Percentiles rank a stretch among this genome's conserved stretches.
These are phyloP conservation scores for Diaporthe aspalathi DNA, from an alignment of 2,329 filamentous ascomycete species.

Conservation along the genomic window DNA sequence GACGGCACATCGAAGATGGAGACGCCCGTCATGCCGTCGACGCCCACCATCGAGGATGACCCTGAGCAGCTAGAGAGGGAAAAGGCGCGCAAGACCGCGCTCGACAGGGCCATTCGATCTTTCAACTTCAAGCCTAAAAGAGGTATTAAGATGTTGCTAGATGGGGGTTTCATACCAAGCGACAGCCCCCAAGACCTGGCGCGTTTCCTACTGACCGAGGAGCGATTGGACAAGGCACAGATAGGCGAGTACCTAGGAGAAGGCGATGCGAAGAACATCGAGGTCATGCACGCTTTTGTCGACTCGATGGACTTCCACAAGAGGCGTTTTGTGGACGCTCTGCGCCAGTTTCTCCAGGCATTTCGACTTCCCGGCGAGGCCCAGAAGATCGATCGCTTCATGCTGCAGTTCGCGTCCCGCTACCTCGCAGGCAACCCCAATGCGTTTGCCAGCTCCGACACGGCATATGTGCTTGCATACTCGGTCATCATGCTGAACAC, in stretches of 20 bases:
- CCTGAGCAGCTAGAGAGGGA: conserved; percentile 94
- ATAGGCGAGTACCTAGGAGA: conserved; percentile 96
- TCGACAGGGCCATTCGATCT: conserved; percentile 86
- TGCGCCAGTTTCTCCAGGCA: conserved; percentile 91
- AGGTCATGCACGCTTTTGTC: conserved; percentile 98
- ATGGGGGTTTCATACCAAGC: conserved; percentile 88
- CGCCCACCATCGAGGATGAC: conserved; percentile 84
- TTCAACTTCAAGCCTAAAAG: conserved; percentile 99
- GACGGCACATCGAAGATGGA: conserved; percentile 72
- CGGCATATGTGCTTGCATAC: conserved; percentile 94
- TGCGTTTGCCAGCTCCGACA: conserved; percentile 97
- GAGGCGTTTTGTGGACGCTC: conserved; percentile 90
- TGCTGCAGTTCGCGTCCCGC: conserved; percentile 98
- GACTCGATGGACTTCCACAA: conserved; percentile 94
- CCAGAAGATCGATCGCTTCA: conserved; percentile 99
- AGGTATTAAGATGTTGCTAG: conserved; percentile 84
- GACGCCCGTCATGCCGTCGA: conserved; percentile 70
- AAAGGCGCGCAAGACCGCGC: conserved; percentile 91
- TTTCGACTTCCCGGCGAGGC: conserved; percentile 96
- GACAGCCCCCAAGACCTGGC: conserved; percentile 86
- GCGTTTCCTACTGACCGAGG: conserved; percentile 81
- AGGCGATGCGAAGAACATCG: conserved; percentile 91
- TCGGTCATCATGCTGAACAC: conserved; percentile 98
- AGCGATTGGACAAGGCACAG: conserved; percentile 88
- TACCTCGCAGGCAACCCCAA: conserved; percentile 96